phyloP scores from a whole-genome alignment of 2,329 filamentous ascomycete species.

The Colletotrichum orchidophilum region DNA sequence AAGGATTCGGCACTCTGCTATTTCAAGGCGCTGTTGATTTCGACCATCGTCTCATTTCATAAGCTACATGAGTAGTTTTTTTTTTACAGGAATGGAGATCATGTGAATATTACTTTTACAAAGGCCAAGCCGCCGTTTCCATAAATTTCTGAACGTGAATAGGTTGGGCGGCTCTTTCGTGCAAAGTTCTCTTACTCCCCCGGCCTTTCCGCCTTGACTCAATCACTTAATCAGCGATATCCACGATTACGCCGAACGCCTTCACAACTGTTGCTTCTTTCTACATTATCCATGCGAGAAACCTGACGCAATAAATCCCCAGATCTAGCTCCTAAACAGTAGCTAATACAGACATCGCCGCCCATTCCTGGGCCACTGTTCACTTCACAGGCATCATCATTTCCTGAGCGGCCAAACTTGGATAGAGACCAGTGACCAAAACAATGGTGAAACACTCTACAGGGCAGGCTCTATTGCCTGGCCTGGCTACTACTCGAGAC shows the following conservation, averaged over 20 bases:
- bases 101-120: background rate
- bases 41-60: background rate
- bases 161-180: background rate
- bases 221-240: conserved; percentile 25
- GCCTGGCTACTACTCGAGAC: background rate
- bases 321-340: conserved; percentile 7
- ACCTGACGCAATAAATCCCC: conserved; percentile 13
- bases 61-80: background rate
- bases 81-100: background rate
- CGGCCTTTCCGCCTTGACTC: background rate
- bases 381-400: conserved; percentile 22
- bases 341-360: background rate
- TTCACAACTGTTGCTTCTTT: conserved; percentile 23
- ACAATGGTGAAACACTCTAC: background rate
- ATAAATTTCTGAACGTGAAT: background rate
- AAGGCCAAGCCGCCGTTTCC: background rate
- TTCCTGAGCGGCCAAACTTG: conserved; percentile 1
- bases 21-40: too few relatives aligned
- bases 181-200: background rate
- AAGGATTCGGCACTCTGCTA: too few relatives aligned
- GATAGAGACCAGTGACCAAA: background rate
- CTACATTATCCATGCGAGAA: conserved; percentile 30
- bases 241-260: conserved; percentile 17
- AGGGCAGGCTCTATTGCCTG: background rate
- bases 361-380: background rate